Evolutionary conservation across 352 stramenopile species (phyloP), one percentile per base, ranked within the genome.

Genomic region (Vaucheria bursata): DNA sequence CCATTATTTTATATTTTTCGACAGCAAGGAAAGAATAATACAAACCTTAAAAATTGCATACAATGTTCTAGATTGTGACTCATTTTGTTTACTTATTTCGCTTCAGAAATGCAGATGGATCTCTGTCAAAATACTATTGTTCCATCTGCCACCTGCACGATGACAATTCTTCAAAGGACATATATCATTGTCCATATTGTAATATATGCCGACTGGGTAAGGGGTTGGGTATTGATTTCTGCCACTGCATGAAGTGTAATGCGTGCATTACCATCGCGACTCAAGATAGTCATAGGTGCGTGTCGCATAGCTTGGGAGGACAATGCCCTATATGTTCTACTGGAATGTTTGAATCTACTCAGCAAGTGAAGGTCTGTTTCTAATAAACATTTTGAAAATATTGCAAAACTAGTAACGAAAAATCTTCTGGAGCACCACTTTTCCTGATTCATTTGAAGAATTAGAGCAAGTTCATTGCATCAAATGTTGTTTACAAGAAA

Each of bases 161-260:
- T 80, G 94, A 97, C 82, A 88, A 92, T 31, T 74, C 86, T 3
- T 88, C 84, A 53, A 96, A 96, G 77, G 87, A 93, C 50, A 98
- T 98, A 39, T 98, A 98, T 78, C 95, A 98, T 85, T 98, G 95
- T 81, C 94, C 96, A 33, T 98, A 97, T 77, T 97, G 95, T 88
- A 97, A 97, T 82, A 95, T 97, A 25, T 98, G 95, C 83, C 90
- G 39, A 12, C 50, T 81, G 7, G 76, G 76, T 18, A 81, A 81
- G 36, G 76, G 76, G 32, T 31, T 81, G 0, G 76, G 76, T 38
- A 70, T 79, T 39, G 95, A 98, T 85, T 98, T 96, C 85, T 94
- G 96, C 70, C 95, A 98, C 85, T 98, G 95, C 83, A 97, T 98
- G 87, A 88, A 90, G 0, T 98, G 95, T 87, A 98, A 98, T 85